Evolutionary conservation across 2,329 filamentous ascomycete species (phyloP), one percentile per base, ranked within the genome.

Genomic region (Cladophialophora immunda): DNA sequence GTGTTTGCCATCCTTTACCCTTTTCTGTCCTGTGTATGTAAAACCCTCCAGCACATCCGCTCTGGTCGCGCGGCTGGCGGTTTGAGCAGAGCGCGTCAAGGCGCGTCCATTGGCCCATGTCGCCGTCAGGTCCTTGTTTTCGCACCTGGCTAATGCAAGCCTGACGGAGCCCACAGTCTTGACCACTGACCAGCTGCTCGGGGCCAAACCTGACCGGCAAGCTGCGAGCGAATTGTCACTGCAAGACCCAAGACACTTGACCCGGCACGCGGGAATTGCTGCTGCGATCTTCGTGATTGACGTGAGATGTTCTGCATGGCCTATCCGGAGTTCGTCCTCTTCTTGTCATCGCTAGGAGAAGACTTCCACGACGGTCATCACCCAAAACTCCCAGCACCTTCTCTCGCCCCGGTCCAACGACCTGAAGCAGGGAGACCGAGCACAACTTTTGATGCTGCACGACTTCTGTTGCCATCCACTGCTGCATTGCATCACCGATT

Each of bases 81-180:
- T 64, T 63, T 62, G 36, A n/a, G 64, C 63, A 66, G 56, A 66
- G 66, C 68, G 68, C 63, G 66, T 70, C 60, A 64, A 41, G 68
- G 64, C 68, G 68, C 68, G 68, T 70, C 66, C 41, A 68, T 70
- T 68, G 68, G 66, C 32, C 56, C 55, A 36, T 22, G n/a, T 57
- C 55, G 54, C 58, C 54, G 59, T 53, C 66, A 68, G 65, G 65
- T 70, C 64, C 68, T 64, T 70, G 68, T 65, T 70, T 70, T 68
- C 54, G 50, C 38, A 58, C 41, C 59, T 58, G 63, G 57, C 68
- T 70, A 70, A 70, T 70, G 68, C 68, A 70, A 70, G 66, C 68
- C 68, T 60, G 59, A 54, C 58, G 58, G 58, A 61, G 58, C 25
- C 58, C 38, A 30, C 29, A 50, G 9, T 66, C 62, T 45, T 34